phyloP scores from a whole-genome alignment of 2,329 filamentous ascomycete species.

The Sphaceloma murrayae region DNA sequence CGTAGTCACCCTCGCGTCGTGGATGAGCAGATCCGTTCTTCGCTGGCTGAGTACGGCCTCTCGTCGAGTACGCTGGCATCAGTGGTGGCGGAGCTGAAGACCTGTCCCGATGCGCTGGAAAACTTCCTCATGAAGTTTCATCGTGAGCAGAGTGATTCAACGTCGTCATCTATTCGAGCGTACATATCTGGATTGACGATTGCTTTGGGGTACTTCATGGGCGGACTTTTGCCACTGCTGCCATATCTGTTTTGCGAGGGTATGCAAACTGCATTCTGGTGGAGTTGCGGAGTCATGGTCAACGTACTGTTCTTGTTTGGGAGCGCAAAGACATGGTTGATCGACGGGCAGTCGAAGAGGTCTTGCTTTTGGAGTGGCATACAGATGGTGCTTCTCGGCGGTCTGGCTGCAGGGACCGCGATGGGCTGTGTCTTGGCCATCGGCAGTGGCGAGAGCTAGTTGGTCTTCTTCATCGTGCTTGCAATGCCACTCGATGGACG shows the following conservation, averaged over 20 bases:
- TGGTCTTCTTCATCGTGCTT: conserved; percentile 11
- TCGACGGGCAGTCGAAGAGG: conserved; percentile 31
- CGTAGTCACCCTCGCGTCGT: conserved; percentile 24
- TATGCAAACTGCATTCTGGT: conserved; percentile 44
- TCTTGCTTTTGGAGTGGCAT: conserved; percentile 34
- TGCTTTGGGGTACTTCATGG: conserved; percentile 58
- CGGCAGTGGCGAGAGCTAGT: conserved; percentile 2
- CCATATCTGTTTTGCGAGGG: conserved; percentile 53
- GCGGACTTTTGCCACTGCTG: conserved; percentile 59
- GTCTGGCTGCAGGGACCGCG: conserved; percentile 55
- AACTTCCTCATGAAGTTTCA: conserved; percentile 43
- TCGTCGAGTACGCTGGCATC: conserved; percentile 25
- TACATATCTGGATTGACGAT: conserved; percentile 54
- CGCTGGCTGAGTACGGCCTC: conserved; percentile 35
- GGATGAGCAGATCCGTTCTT: conserved; percentile 32
- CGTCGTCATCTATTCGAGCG: conserved; percentile 34
- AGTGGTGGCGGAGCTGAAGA: conserved; percentile 20
- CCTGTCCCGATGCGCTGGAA: conserved; percentile 29
- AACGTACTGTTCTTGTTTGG: conserved; percentile 54
- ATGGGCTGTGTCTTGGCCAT: conserved; percentile 36
- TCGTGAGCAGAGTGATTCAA: conserved; percentile 37
- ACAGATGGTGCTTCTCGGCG: conserved; percentile 56
- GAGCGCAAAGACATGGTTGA: conserved; percentile 52
- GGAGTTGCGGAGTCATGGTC: conserved; percentile 52
- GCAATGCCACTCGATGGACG: background rate